phyloP scores from a whole-genome alignment of 148 eudicot species.

The Rhododendron kiyosumense region DNA sequence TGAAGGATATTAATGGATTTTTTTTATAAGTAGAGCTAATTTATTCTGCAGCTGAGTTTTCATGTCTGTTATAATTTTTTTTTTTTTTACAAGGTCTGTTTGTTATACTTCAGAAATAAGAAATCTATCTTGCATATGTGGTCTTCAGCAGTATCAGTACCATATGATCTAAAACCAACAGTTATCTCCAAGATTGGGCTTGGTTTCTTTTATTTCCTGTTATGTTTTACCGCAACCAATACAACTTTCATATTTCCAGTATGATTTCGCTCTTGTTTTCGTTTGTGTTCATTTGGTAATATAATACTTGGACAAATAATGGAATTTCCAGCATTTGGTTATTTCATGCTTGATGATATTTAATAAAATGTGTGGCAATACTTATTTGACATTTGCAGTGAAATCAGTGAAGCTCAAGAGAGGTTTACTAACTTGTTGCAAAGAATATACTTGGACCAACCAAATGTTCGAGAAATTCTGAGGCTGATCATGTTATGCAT shows the following conservation, averaged over 20 bases:
- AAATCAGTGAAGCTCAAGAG: conserved; percentile 11
- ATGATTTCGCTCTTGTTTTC: not conserved
- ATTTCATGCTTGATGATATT: not conserved
- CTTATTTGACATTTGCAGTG: not conserved
- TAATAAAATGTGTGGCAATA: not conserved
- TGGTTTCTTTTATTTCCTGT: not conserved
- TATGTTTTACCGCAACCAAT: not conserved
- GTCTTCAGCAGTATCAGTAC: not conserved
- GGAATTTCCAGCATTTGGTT: not conserved
- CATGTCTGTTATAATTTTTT: not conserved
- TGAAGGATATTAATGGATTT: not conserved
- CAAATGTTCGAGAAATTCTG: conserved; percentile 8
- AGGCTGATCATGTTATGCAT: conserved; percentile 11
- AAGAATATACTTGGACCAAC: conserved; percentile 5
- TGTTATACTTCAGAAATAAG: not conserved
- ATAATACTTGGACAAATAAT: not conserved
- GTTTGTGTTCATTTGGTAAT: not conserved
- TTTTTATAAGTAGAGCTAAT: not conserved
- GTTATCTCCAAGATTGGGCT: not conserved
- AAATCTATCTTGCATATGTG: not conserved
- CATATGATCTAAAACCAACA: not conserved
- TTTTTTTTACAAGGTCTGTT: not conserved
- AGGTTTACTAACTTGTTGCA: conserved; percentile 11
- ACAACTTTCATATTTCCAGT: not conserved
- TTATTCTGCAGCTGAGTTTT: not conserved